These are phyloP conservation scores for Xylaria sp. DNA, from an alignment of 2,329 filamentous ascomycete genomes.

Conservation along the genomic window DNA sequence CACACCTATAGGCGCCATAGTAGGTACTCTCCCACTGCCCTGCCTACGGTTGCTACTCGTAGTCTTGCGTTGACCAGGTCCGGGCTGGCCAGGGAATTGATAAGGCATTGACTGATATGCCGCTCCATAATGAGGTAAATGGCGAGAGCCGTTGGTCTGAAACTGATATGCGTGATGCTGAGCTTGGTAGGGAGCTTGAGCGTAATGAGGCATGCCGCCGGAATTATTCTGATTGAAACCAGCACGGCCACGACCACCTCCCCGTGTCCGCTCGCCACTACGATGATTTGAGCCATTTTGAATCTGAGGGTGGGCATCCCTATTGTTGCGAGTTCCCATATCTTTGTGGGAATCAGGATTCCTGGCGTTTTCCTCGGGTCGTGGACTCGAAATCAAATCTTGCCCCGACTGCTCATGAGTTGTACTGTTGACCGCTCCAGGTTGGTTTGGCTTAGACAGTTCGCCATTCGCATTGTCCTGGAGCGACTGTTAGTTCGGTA, in stretches of 20 bases:
- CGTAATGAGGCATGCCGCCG: conserved; percentile 46
- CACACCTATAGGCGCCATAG: conserved; percentile 60
- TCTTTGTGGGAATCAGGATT: conserved; percentile 42
- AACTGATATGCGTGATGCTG: conserved; percentile 40
- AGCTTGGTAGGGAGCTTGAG: conserved; percentile 40
- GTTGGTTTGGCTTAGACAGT: conserved; percentile 37
- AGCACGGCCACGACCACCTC: conserved; percentile 59
- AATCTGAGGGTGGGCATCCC: conserved; percentile 41
- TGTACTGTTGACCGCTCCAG: conserved; percentile 37
- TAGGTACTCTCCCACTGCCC: conserved; percentile 39
- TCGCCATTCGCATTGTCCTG: conserved; percentile 40
- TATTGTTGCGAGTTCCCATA: conserved; percentile 35
- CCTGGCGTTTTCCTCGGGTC: conserved; percentile 41
- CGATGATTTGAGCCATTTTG: conserved; percentile 45
- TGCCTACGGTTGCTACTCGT: conserved; percentile 42
- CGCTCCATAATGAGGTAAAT: conserved; percentile 37
- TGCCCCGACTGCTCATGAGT: conserved; percentile 35
- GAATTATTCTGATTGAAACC: conserved; percentile 46
- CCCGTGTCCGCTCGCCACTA: conserved; percentile 56
- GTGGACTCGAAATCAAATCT: conserved; percentile 32
- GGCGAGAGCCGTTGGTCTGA: conserved; percentile 34
- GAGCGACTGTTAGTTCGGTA: conserved; percentile 20
- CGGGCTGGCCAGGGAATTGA: conserved; percentile 42
- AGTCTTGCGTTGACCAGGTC: conserved; percentile 42
- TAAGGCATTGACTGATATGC: conserved; percentile 45